phyloP scores from a whole-genome alignment of 2,329 filamentous ascomycete genomes.

The Aschersonia sp. region DNA sequence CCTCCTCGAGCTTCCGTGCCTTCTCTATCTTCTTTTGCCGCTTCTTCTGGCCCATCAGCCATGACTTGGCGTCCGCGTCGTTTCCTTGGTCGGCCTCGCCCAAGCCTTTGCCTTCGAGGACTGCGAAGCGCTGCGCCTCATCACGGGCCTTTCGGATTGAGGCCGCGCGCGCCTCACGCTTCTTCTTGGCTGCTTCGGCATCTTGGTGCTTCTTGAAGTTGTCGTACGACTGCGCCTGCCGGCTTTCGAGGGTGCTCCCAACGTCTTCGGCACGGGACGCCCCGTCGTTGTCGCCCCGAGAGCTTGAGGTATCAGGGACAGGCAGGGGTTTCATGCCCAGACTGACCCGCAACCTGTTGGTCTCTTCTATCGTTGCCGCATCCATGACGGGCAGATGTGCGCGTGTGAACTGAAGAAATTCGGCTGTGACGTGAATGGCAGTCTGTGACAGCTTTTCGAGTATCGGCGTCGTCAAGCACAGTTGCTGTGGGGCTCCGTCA shows the following conservation, averaged over 20 bases:
- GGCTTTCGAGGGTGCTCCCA: slow-evolving; percentile 71
- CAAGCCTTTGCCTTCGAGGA: slow-evolving; percentile 69
- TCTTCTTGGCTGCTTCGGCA: slow-evolving; percentile 62
- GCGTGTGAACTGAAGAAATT: too few species aligned
- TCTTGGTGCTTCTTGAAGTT: slow-evolving; percentile 54
- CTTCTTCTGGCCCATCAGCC: slow-evolving; percentile 85
- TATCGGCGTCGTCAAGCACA: too few species aligned
- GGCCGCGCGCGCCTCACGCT: slow-evolving; percentile 65
- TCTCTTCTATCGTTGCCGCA: slow-evolving; percentile 73
- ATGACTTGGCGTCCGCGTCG: slow-evolving; percentile 65
- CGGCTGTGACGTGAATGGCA: too few species aligned
- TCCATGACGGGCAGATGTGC: slow-evolving; percentile 27
- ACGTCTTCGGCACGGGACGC: slow-evolving; percentile 48
- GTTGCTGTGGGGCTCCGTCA: too few species aligned
- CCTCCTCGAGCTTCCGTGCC: slow-evolving; percentile 55
- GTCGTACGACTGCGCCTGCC: slow-evolving; percentile 56
- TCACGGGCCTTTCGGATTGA: slow-evolving; percentile 82
- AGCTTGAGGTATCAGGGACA: slow-evolving; percentile 48
- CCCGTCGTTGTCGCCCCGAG: slow-evolving; percentile 29
- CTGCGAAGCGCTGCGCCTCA: slow-evolving; percentile 57
- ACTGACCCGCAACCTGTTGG: slow-evolving; percentile 78
- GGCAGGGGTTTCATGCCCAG: slow-evolving; percentile 84
- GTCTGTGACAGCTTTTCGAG: too few species aligned
- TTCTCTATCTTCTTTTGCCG: slow-evolving; percentile 82
- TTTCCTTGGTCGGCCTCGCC: slow-evolving; percentile 57